A percentile compares a stretch with the other conserved stretches of the same genome.
Evolutionary conservation across 768 basidiomycete genomes (phyloP).

Genomic region (Termitomyces sp.): DNA sequence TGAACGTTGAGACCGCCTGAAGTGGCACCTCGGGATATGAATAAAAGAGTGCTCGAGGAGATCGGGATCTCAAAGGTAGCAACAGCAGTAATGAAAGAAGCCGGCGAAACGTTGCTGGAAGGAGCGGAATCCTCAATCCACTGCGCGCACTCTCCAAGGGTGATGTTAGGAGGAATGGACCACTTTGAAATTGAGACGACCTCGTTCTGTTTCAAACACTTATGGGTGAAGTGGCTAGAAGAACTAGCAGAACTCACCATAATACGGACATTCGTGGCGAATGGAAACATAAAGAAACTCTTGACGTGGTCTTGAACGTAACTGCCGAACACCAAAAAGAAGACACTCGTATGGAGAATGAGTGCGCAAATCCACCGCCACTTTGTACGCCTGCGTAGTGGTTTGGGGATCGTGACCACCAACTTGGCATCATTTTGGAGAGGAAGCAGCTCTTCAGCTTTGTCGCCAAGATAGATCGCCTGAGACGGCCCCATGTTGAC

Average conservation of each 20-base stretch:
- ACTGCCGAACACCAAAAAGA: neutral
- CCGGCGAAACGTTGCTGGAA: neutral
- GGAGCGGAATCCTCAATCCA: conserved; percentile 4
- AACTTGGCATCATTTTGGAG: neutral
- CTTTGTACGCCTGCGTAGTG: neutral
- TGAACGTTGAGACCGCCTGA: conserved; percentile 21
- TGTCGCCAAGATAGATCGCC: conserved; percentile 4
- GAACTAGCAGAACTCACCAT: neutral
- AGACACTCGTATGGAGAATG: neutral
- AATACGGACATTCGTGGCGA: neutral
- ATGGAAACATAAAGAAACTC: neutral
- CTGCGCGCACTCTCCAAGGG: conserved; percentile 12
- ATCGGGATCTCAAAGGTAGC: conserved; percentile 21
- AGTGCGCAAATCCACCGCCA: neutral
- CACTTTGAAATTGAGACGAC: neutral
- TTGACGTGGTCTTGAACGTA: neutral
- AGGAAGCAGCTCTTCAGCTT: conserved; percentile 1
- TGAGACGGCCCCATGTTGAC: conserved; percentile 1
- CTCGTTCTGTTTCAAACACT: neutral
- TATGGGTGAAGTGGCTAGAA: neutral
- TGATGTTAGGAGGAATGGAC: conserved; percentile 16
- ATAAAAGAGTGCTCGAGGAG: conserved; percentile 21
- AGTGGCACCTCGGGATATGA: conserved; percentile 23
- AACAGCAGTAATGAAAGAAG: conserved; percentile 3
- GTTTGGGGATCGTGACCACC: neutral